Evolutionary conservation across 2,329 filamentous ascomycete genomes (phyloP).

Genomic region (Spiromastix sp.): DNA sequence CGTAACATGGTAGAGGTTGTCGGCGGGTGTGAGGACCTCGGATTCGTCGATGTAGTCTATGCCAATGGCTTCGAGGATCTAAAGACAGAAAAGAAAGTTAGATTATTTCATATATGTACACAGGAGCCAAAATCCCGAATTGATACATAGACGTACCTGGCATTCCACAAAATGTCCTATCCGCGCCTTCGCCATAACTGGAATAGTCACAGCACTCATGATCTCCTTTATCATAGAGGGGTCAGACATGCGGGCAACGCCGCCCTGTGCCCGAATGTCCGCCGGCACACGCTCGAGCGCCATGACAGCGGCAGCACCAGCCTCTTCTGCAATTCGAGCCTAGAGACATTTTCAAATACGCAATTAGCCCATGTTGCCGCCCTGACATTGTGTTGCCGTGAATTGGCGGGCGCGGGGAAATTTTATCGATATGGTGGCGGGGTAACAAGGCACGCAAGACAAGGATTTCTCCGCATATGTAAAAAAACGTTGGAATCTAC

Average conservation of each 20-base stretch:
- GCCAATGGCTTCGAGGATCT: slow-evolving; percentile 89
- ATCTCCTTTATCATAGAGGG: slow-evolving; percentile 91
- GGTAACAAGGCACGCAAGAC: no score
- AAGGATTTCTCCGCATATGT: slow-evolving; percentile 3
- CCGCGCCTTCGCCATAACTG: slow-evolving; percentile 97
- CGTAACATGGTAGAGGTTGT: slow-evolving; percentile 82
- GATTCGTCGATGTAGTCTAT: slow-evolving; percentile 98
- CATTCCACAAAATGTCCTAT: slow-evolving; percentile 98
- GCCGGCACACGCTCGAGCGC: slow-evolving; percentile 94
- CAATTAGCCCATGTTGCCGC: not conserved
- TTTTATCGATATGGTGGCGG: no score
- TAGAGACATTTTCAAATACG: slow-evolving; percentile 25
- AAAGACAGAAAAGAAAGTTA: slow-evolving; percentile 3
- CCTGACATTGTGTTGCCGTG: not conserved
- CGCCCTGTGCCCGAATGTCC: slow-evolving; percentile 85
- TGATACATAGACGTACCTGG: slow-evolving; percentile 45
- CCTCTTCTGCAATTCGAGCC: slow-evolving; percentile 94
- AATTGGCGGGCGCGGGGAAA: not conserved
- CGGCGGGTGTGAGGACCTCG: slow-evolving; percentile 92
- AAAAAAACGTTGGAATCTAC: slow-evolving; percentile 6
- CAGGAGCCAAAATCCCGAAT: not conserved
- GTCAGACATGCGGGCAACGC: slow-evolving; percentile 95
- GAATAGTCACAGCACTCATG: slow-evolving; percentile 88
- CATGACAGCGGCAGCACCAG: slow-evolving; percentile 94
- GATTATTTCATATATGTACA: slow-evolving; percentile 2